Percentiles rank a stretch among this genome's conserved stretches.
phyloP scores from a whole-genome alignment of 2,329 filamentous ascomycete genomes.

The Verticillium klebahnii region DNA sequence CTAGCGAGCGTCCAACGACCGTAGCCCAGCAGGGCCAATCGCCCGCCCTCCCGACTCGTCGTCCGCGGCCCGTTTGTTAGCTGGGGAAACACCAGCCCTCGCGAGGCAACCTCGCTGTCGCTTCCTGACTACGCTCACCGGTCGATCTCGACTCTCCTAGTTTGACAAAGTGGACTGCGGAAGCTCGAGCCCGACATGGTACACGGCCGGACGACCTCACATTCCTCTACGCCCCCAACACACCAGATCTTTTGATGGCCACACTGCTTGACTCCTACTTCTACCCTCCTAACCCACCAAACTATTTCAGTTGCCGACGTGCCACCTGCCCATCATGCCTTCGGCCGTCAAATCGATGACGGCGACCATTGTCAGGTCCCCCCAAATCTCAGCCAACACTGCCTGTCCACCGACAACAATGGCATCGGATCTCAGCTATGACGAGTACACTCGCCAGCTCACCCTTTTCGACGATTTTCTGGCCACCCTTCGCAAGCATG shows the following conservation, averaged over 20 bases:
- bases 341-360: background rate
- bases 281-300: background rate
- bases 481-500: background rate
- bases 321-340: background rate
- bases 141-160: background rate
- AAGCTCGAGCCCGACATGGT: background rate
- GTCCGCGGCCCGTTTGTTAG: background rate
- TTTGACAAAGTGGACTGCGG: background rate
- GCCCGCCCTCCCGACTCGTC: background rate
- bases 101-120: background rate
- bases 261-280: background rate
- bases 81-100: background rate
- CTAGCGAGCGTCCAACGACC: background rate
- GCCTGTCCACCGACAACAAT: background rate
- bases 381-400: background rate
- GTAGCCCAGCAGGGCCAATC: background rate
- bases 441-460: constrained; percentile 10
- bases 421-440: background rate
- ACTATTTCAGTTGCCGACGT: background rate
- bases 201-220: background rate
- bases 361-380: background rate
- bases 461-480: constrained; percentile 1
- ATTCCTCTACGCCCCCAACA: background rate
- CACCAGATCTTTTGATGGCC: background rate
- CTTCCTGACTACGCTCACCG: background rate